A percentile compares a stretch with the other conserved stretches of the same genome.
Conservation (phyloP, 371 early-diverging fungal genomes). For the Batrachochytrium dendrobatidis region DNA sequence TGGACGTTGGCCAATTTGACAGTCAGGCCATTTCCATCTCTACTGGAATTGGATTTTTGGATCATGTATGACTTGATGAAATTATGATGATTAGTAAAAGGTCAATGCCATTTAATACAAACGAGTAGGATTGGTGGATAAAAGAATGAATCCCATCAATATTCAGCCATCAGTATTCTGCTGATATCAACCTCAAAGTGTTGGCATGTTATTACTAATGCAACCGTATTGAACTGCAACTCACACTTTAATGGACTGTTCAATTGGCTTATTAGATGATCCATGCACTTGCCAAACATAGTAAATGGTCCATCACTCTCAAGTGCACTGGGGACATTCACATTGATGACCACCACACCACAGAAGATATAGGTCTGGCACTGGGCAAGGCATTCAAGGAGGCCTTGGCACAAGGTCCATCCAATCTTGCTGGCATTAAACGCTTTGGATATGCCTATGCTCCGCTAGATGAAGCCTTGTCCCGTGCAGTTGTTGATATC, state of each 20-base stretch:
- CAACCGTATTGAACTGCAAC: not conserved
- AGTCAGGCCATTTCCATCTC: conserved; percentile 65
- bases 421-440: conserved; percentile 77
- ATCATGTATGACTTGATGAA: too few relatives aligned
- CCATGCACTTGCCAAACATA: conserved; percentile 92
- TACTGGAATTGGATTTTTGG: conserved; percentile 95
- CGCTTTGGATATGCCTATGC: conserved; percentile 93
- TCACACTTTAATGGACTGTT: not conserved
- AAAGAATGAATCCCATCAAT: not conserved
- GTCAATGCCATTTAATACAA: too few relatives aligned
- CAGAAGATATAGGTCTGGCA: conserved; percentile 91
- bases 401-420: conserved; percentile 53
- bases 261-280: conserved; percentile 61
- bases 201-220: not conserved
- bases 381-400: conserved; percentile 87
- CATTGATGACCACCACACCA: conserved; percentile 96
- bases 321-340: conserved; percentile 85
- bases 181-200: not conserved
- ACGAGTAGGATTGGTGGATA: too few relatives aligned
- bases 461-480: conserved; percentile 92
- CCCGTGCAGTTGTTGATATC: conserved; percentile 93
- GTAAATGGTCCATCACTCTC: conserved; percentile 75
- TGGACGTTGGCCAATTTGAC: conserved; percentile 29
- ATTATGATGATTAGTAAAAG: too few relatives aligned
- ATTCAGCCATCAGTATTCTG: not conserved